Evolutionary conservation across 495 filamentous ascomycete genomes (phyloP), one percentile per base, ranked within the genome.

Genomic region (Cladorrhinum samala): DNA sequence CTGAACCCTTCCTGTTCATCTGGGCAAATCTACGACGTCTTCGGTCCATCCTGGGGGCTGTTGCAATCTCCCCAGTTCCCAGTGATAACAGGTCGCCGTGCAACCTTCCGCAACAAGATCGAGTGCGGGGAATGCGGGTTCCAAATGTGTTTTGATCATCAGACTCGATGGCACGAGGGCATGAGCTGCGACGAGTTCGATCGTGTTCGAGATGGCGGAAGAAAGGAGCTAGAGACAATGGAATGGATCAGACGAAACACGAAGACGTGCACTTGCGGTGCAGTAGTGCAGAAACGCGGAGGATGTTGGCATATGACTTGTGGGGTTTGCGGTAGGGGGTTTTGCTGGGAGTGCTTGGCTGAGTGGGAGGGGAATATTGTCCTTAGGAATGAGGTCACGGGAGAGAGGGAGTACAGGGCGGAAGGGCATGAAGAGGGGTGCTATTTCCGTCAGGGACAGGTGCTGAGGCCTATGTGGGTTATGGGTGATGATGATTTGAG

Each of bases 111-210:
- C 6, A 54, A 47, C 49, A 63, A 58, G 20, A 66, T 76, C 54
- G 40, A 33, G 14, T 77, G 73, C 55, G 53, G 52, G 2, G 46
- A 39, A 7, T 75, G 73, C 52, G 61, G 62, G 19, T 72, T 62
- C 51, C 59, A 59, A 17, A 63, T 69, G 47, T 77, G 73, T 50
- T 60, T 68, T 17, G 39, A 37, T 0, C 69, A 73, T 55, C 59
- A 69, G 27, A 50, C 55, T 38, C 56, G 53, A 7, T 77, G 67
- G 67, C 73, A 77, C 50, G 46, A 57, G 17, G 69, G 64, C 38
- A 62, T 63, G 52, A 70, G 64, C n/a, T 77, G 73, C 56, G 54
- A 52, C 20, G 60, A 72, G 46, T 70, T 68, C 49, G 53, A 60
- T 11, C 16, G n/a, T 25, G 33, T n/a, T 27, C 30, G 23, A 17